Conservation (phyloP, 176 grass and related monocot genomes). For the Raddia guianensis region DNA sequence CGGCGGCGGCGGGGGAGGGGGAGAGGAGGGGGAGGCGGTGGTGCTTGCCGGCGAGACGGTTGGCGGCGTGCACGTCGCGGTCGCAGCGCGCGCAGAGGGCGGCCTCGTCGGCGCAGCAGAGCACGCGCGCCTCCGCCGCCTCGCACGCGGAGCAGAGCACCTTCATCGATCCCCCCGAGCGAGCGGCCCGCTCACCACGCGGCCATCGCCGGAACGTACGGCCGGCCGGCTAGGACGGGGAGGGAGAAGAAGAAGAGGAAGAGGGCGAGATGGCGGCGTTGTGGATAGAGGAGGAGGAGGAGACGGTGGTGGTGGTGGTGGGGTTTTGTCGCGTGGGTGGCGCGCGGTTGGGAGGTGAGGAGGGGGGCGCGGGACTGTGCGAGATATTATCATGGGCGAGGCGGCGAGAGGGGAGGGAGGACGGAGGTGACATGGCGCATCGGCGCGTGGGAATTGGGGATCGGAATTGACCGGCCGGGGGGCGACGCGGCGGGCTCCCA, state of each 20-base stretch:
- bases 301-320: not conserved
- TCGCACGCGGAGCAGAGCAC: slow-evolving; percentile 92
- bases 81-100: slow-evolving; percentile 86
- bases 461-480: no score
- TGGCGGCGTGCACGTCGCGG: slow-evolving; percentile 83
- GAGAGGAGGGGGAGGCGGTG: slow-evolving; percentile 65
- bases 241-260: not conserved
- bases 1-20: not conserved
- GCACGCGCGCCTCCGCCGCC: slow-evolving; percentile 77
- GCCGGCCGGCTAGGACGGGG: not conserved
- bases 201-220: not conserved
- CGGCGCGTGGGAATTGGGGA: not conserved
- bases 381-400: slow-evolving; percentile 20
- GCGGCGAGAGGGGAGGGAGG: not conserved
- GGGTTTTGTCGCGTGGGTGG: slow-evolving; percentile 27
- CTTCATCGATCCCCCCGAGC: slow-evolving; percentile 56
- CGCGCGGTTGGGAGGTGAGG: slow-evolving; percentile 43
- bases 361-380: not conserved
- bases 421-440: slow-evolving; percentile 5
- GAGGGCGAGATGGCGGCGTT: not conserved
- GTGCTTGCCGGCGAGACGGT: slow-evolving; percentile 94
- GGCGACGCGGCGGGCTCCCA: not conserved
- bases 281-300: not conserved
- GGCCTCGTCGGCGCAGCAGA: slow-evolving; percentile 98
- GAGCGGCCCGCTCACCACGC: not conserved